These are phyloP conservation scores for Nevesoporus exiguus DNA, from an alignment of 768 basidiomycete species.

Conservation along the genomic window DNA sequence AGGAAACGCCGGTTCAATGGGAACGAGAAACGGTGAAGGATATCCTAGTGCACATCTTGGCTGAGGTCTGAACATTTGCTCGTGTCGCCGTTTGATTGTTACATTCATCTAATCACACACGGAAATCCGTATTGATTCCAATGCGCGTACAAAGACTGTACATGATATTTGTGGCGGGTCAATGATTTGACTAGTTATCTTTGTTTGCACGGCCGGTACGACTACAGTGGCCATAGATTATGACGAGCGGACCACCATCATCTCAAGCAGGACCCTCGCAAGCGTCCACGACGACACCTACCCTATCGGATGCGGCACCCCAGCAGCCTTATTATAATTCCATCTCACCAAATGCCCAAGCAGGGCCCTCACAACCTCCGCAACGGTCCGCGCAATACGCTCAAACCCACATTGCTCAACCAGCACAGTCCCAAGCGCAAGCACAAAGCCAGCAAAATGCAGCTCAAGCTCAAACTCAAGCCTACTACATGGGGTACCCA, in stretches of 20 bases:
- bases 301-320: slow-evolving; percentile 5
- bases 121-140: no score
- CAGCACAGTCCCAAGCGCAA: slow-evolving; percentile 17
- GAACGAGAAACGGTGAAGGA: slow-evolving; percentile 59
- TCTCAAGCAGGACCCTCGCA: slow-evolving; percentile 41
- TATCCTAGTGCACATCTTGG: slow-evolving; percentile 56
- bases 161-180: no score
- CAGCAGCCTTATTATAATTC: slow-evolving; percentile 13
- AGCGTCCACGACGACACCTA: slow-evolving; percentile 4
- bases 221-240: slow-evolving; percentile 9
- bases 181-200: slow-evolving; percentile 5
- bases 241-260: slow-evolving; percentile 41
- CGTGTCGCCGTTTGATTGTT: background rate
- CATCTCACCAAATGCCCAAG: slow-evolving; percentile 13
- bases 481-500: slow-evolving; percentile 35
- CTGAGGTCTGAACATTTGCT: slow-evolving; percentile 39
- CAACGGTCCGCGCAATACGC: slow-evolving; percentile 19
- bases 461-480: slow-evolving; percentile 12
- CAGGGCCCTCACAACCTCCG: slow-evolving; percentile 17
- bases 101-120: background rate
- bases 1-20: slow-evolving; percentile 27
- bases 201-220: no score
- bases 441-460: slow-evolving; percentile 27
- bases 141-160: no score
- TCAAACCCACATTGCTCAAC: slow-evolving; percentile 19